phyloP scores from a whole-genome alignment of 1,139 yeast genomes.

The Geotrichum reessii region DNA sequence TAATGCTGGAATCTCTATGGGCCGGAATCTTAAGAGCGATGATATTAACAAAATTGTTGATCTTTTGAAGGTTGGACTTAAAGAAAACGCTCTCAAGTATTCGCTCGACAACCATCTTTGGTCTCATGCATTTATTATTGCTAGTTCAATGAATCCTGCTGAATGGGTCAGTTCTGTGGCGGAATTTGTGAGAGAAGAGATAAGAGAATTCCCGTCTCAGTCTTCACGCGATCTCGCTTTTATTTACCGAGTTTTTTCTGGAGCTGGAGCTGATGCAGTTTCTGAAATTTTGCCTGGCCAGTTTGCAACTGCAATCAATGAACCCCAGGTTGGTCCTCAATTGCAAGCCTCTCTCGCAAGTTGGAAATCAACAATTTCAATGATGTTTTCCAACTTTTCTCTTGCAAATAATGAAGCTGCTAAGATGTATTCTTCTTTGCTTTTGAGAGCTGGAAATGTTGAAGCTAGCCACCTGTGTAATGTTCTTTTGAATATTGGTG shows the following conservation, averaged over 20 bases:
- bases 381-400: constrained; percentile 33
- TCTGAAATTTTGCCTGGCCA: constrained; percentile 19
- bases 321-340: constrained; percentile 11
- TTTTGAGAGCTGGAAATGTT: constrained; percentile 29
- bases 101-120: constrained; percentile 65
- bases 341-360: constrained; percentile 23
- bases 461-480: constrained; percentile 38
- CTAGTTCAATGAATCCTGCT: constrained; percentile 59
- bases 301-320: constrained; percentile 9
- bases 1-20: constrained; percentile 26
- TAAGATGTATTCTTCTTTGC: constrained; percentile 32
- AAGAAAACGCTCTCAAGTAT: constrained; percentile 57
- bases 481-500: constrained; percentile 40
- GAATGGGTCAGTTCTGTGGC: constrained; percentile 56
- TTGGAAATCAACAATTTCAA: constrained; percentile 35
- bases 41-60: constrained; percentile 32
- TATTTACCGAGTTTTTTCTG: constrained; percentile 59
- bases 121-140: constrained; percentile 70
- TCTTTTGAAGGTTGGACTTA: constrained; percentile 55
- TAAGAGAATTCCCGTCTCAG: constrained; percentile 34
- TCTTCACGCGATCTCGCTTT: constrained; percentile 53
- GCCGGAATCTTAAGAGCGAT: constrained; percentile 31
- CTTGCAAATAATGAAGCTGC: constrained; percentile 33
- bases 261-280: constrained; percentile 49
- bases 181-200: constrained; percentile 44